Evolutionary conservation across 2,329 filamentous ascomycete species (phyloP).

Genomic region (Alternaria rosae): DNA sequence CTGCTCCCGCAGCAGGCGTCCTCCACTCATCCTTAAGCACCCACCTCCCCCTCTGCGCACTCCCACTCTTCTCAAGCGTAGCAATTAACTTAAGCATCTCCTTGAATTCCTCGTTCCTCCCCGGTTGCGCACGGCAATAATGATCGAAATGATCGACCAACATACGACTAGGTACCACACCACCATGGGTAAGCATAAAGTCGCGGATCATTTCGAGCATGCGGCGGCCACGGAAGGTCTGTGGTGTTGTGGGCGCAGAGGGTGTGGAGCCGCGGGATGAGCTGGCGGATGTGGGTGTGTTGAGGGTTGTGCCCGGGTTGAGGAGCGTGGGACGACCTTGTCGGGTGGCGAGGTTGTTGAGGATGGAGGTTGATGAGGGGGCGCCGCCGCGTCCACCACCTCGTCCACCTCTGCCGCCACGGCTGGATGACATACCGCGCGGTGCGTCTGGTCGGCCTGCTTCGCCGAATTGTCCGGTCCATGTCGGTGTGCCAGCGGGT

Average conservation of each 20-base stretch:
- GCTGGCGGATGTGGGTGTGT: conserved; percentile 9
- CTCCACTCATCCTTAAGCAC: conserved; percentile 64
- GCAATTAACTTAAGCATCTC: conserved; percentile 80
- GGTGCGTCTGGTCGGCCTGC: conserved; percentile 68
- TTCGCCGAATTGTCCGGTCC: conserved; percentile 86
- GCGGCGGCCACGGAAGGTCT: conserved; percentile 47
- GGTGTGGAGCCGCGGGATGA: conserved; percentile 42
- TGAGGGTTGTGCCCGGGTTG: conserved; percentile 9
- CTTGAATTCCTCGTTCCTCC: conserved; percentile 78
- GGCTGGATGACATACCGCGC: conserved; percentile 47
- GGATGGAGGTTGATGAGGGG: conserved; percentile 52
- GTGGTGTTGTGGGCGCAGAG: conserved; percentile 29
- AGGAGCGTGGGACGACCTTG: conserved; percentile 42
- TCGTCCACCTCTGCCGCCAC: conserved; percentile 51
- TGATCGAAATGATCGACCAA: conserved; percentile 89
- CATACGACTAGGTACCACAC: conserved; percentile 81
- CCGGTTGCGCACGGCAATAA: conserved; percentile 72
- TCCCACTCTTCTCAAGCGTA: conserved; percentile 65
- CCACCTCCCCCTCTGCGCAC: conserved; percentile 63
- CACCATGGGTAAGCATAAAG: conserved; percentile 80
- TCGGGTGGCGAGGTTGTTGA: conserved; percentile 53
- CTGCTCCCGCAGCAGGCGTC: conserved; percentile 1
- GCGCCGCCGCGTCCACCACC: conserved; percentile 48
- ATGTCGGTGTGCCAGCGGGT: conserved; percentile 86
- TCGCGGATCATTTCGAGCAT: conserved; percentile 69